phyloP scores from a whole-genome alignment of 2,329 filamentous ascomycete genomes.

The Graphiopsis chlorocephala region DNA sequence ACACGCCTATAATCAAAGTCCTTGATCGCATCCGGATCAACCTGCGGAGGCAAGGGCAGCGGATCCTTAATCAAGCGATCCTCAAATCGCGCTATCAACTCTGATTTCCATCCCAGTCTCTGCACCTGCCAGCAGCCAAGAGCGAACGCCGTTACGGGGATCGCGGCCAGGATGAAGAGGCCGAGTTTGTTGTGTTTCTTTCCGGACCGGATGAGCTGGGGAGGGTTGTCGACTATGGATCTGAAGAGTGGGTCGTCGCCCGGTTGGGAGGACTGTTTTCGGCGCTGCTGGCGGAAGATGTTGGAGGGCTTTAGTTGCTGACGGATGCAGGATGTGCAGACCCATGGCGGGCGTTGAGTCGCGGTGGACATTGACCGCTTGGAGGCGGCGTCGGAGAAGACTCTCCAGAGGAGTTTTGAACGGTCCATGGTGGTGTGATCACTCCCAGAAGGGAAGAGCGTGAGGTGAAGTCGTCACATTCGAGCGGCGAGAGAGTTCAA shows the following conservation, averaged over 20 bases:
- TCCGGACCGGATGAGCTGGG: conserved; percentile 72
- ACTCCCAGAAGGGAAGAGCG: neutral
- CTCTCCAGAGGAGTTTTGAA: conserved; percentile 22
- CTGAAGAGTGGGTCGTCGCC: conserved; percentile 76
- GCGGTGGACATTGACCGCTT: conserved; percentile 11
- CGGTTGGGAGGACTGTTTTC: conserved; percentile 47
- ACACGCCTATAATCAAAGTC: conserved; percentile 94
- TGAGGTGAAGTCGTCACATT: conserved; percentile 3
- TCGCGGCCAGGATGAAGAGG: conserved; percentile 53
- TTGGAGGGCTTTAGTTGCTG: conserved; percentile 21
- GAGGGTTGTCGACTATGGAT: conserved; percentile 83
- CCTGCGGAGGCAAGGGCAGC: conserved; percentile 75
- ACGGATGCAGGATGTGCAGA: conserved; percentile 37
- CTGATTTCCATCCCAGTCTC: conserved; percentile 88
- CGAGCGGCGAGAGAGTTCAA: neutral
- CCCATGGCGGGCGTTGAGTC: conserved; percentile 18
- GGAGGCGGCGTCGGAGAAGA: conserved; percentile 8
- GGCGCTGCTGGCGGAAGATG: conserved; percentile 32
- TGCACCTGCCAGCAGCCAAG: conserved; percentile 96
- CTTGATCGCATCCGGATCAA: conserved; percentile 76
- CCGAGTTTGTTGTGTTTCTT: conserved; percentile 62
- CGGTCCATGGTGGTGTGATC: conserved; percentile 20
- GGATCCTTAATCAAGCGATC: conserved; percentile 85
- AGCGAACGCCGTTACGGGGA: conserved; percentile 84
- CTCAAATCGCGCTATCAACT: conserved; percentile 86